Base-by-base conservation (phyloP, 2,329 filamentous ascomycete genomes). In the Nectriaceae sp. region DNA sequence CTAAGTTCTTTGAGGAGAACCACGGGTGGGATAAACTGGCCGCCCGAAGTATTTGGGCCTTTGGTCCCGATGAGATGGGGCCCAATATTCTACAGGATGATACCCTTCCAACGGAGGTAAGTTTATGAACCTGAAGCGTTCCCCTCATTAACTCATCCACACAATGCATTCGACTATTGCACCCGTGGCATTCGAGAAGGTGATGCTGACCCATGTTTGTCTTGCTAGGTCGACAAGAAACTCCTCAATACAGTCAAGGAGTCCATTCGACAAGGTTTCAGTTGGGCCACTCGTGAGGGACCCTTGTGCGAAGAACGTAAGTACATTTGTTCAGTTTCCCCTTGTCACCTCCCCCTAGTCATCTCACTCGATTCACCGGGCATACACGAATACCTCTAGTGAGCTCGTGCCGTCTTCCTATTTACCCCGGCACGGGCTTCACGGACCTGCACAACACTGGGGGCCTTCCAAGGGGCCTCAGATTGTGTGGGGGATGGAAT, bases 81-180 rank as follows among this genome's bases (percentile, higher is more conserved):
- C 90, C 94, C 5, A 99, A 99, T 70, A 94, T 99, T 56, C 75
- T 99, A 42, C 92, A 97, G 70, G 94, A 99, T 69, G 94, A 99
- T 70, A 99, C 94, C 16, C 76, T 99, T 16, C 92, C 93, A 3
- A 90, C 89, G 20, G 92, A 97, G 70, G 83, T 84, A 70, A 69
- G 80, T 57, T 45, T 54, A 44, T 41, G 42, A n/a, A n/a, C n/a
- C n/a, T n/a, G n/a, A n/a, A n/a, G n/a, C n/a, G n/a, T n/a, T 29
- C 13, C 40, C 21, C 43, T 42, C n/a, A 4, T n/a, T n/a, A n/a
- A n/a, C n/a, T n/a, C n/a, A n/a, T n/a, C n/a, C n/a, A n/a, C 26
- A 31, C 10, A 31, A 31, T 31, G 13, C 16, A 11, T 5, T 19
- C 19, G 42, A 42, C 36, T 49, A 43, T 35, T 16, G 11, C 11